Base-by-base conservation (phyloP, 2,329 filamentous ascomycete species). In the Fusarium torreyae region DNA sequence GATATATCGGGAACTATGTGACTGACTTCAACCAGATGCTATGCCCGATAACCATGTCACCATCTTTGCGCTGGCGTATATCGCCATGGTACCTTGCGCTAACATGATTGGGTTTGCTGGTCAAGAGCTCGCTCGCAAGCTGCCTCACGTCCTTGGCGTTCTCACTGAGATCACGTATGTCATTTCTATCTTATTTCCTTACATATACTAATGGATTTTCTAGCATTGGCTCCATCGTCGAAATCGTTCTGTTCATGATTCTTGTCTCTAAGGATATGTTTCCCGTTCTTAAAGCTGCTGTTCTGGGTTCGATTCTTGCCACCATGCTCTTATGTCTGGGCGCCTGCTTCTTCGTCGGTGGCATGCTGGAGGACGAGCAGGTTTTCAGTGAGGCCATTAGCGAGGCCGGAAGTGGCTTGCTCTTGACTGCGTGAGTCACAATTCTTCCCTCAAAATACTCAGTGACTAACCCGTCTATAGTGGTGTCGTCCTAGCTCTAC, bases 231-330 rank as follows among this genome's bases (percentile, higher is more conserved):
- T 92, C 92, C 1, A 81, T 94, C 11, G 92, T 96, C 53, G 93
- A 97, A 76, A 91, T 97, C 58, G 87, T 97, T 46, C 82, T 97
- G 31, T 96, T 97, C 80, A 91, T 95, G 83, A 87, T 94, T 4
- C 81, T 97, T 44, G 84, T 96, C 6, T 78, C 77, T 13, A 78
- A 82, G 3, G 70, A 83, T 52, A 79, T 83, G 77, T 89, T 91
- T 63, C 84, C 86, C n/a, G 92, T 96, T 71, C 93, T 97, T 72
- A 89, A 93, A 75, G 92, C 92, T 54, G 93, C 94, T 26, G 94
- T 97, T 57, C 81, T 97, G 1, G 93, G 94, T 36, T 95, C 92
- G 1, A 92, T 97, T 44, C 79, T 97, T 34, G 93, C 94, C 14
- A 97, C 94, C 33, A 87, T 96, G 81, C 81, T 97, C 44, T 84